A percentile compares a stretch with the other conserved stretches of the same genome.
Evolutionary conservation across 306 rosid species (phyloP).

Genomic region (Castanopsis chinensis): DNA sequence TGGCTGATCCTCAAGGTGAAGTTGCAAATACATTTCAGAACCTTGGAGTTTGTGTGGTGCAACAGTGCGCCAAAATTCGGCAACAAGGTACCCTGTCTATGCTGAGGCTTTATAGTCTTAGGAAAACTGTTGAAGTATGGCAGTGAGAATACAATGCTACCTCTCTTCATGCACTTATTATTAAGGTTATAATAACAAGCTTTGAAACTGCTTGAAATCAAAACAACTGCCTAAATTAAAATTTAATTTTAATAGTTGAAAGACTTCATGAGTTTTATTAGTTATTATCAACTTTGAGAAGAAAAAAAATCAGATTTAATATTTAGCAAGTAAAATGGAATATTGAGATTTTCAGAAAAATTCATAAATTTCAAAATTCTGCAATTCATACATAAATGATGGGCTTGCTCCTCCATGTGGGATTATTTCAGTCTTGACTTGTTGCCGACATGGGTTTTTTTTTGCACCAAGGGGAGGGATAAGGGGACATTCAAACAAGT

Average conservation of each 20-base stretch:
- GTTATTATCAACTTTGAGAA: too few species aligned
- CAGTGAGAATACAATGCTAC: not conserved
- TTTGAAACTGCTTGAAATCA: not conserved
- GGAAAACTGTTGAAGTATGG: slow-evolving; percentile 16
- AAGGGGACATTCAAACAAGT: too few species aligned
- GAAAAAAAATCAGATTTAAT: not conserved
- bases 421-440: not conserved
- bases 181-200: not conserved
- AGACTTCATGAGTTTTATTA: not conserved
- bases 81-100: slow-evolving; percentile 71
- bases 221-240: not conserved
- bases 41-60: slow-evolving; percentile 90
- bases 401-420: not conserved
- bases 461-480: too few species aligned
- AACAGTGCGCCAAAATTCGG: slow-evolving; percentile 97
- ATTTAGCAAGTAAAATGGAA: not conserved
- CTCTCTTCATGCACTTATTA: not conserved
- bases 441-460: not conserved
- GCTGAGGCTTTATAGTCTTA: slow-evolving; percentile 6
- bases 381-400: not conserved
- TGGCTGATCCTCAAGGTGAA: slow-evolving; percentile 87
- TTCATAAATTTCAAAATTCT: not conserved
- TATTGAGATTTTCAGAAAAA: not conserved
- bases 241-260: not conserved
- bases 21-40: slow-evolving; percentile 81